Percentiles rank a stretch among this genome's conserved stretches.
Evolutionary conservation across 768 basidiomycete species (phyloP).

Genomic region (Macrocybe gigantea): DNA sequence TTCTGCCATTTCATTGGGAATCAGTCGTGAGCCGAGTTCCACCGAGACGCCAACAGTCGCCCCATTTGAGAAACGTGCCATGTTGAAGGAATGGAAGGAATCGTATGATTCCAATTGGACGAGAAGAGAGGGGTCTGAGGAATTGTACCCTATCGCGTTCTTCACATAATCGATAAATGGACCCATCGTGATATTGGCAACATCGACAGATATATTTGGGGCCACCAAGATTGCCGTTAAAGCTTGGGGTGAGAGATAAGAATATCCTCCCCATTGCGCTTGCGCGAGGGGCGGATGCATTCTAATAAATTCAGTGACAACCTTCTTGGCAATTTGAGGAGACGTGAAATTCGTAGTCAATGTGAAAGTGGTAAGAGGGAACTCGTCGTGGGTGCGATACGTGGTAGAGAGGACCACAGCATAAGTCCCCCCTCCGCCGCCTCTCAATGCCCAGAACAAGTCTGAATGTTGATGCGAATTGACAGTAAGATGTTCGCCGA

Average conservation of each 20-base stretch:
- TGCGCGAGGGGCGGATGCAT: neutral
- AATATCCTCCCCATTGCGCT: neutral
- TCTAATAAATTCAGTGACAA: neutral
- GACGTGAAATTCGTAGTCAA: neutral
- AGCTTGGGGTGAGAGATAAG: neutral
- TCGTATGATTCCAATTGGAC: neutral
- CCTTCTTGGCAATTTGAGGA: neutral
- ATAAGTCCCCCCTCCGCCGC: conserved; percentile 33
- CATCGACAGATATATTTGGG: conserved; percentile 1
- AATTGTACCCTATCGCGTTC: neutral
- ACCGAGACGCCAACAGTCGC: conserved; percentile 15
- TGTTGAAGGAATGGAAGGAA: conserved; percentile 10
- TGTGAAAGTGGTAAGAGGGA: neutral
- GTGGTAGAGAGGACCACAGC: conserved; percentile 6
- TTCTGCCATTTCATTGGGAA: conserved; percentile 21
- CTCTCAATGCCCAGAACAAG: conserved; percentile 38
- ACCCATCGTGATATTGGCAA: neutral
- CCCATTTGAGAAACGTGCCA: neutral
- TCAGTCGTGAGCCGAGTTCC: conserved; percentile 27
- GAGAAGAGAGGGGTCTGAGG: neutral
- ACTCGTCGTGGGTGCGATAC: neutral
- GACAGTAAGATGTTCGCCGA: conserved; percentile 29
- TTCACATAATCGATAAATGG: neutral
- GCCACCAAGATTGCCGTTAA: neutral
- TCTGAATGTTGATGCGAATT: conserved; percentile 34